Conservation (phyloP, 2,329 filamentous ascomycete species). For the Chrysosporium queenslandicum region DNA sequence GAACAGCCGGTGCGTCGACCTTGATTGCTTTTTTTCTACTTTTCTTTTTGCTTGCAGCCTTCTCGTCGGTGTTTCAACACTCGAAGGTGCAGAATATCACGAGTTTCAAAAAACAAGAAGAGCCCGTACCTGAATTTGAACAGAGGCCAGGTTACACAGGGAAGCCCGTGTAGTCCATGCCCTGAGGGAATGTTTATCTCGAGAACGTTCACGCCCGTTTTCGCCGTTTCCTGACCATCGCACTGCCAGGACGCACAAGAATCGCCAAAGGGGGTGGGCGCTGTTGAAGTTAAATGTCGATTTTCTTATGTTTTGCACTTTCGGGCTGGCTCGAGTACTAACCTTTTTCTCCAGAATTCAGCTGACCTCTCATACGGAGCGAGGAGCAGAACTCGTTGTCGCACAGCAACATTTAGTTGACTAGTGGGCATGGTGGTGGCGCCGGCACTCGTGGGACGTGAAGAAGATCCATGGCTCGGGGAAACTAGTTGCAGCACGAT, state of each 20-base stretch:
- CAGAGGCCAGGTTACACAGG: not conserved
- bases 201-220: constrained; percentile 1
- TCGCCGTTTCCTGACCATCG: constrained; percentile 6
- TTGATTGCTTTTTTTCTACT: not conserved
- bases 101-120: not conserved
- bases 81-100: not conserved
- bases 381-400: not conserved
- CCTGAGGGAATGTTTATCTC: not conserved
- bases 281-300: constrained; percentile 6
- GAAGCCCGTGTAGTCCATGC: not conserved
- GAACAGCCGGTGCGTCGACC: not conserved
- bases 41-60: not conserved
- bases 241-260: not conserved
- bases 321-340: not conserved
- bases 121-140: not conserved
- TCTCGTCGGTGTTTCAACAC: not conserved
- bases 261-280: not conserved
- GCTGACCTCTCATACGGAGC: constrained; percentile 7
- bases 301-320: not conserved
- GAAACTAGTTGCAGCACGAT: not conserved
- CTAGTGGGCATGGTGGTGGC: constrained; percentile 1
- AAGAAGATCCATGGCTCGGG: not conserved
- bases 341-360: constrained; percentile 2
- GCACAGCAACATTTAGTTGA: not conserved
- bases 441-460: not conserved